Evolutionary conservation across 2,329 filamentous ascomycete genomes (phyloP).

Genomic region (Stachybotrys chlorohalonatus): DNA sequence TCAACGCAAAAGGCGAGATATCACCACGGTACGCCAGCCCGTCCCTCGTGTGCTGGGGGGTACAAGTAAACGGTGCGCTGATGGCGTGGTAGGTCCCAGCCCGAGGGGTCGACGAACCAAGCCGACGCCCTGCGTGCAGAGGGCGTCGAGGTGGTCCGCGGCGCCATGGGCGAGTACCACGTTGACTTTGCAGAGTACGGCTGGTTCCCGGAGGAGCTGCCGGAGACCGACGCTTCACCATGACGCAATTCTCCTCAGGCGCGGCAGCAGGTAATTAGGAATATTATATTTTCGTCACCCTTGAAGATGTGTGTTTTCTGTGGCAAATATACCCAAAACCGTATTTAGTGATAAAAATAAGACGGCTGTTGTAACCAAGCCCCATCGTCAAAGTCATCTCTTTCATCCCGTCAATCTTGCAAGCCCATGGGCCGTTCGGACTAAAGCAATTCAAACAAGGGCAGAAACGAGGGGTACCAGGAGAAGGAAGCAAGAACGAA

Average conservation of each 20-base stretch:
- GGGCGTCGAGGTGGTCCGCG: slow-evolving; percentile 40
- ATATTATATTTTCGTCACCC: too few species aligned
- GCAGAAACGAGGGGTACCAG: neutral
- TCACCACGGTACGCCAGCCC: slow-evolving; percentile 57
- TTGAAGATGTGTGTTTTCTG: too few species aligned
- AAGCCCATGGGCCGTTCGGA: neutral
- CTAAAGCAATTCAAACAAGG: too few species aligned
- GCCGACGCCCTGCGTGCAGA: slow-evolving; percentile 40
- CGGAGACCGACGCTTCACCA: slow-evolving; percentile 8
- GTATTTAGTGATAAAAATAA: too few species aligned
- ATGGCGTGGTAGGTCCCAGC: slow-evolving; percentile 31
- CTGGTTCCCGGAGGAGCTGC: slow-evolving; percentile 45
- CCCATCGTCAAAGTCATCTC: slow-evolving; percentile 16
- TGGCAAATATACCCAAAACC: too few species aligned
- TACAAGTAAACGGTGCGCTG: neutral
- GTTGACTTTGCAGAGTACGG: slow-evolving; percentile 44
- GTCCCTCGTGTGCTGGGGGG: neutral
- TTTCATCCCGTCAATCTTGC: slow-evolving; percentile 14
- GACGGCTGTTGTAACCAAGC: neutral
- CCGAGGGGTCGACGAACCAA: slow-evolving; percentile 39
- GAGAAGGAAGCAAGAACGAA: neutral
- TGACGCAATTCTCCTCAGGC: neutral
- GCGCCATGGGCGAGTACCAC: slow-evolving; percentile 40
- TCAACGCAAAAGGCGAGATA: slow-evolving; percentile 79
- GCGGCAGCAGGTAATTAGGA: neutral